Percentiles rank a stretch among this genome's conserved stretches.
These are phyloP conservation scores for Eucommia ulmoides DNA, from an alignment of 257 asterid genomes.

Conservation along the genomic window DNA sequence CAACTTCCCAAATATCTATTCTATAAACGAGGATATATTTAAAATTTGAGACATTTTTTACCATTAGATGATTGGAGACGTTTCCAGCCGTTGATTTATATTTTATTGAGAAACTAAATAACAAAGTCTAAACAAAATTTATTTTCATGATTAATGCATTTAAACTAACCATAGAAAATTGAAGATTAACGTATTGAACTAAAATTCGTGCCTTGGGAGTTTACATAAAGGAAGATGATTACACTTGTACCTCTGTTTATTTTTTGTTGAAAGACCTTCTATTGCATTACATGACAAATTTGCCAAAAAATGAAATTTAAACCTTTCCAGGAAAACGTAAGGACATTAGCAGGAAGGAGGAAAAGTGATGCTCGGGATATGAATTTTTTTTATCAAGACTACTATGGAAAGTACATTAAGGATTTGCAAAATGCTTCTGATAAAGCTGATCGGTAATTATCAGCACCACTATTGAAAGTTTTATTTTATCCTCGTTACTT, in stretches of 20 bases:
- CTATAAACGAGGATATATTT: too few relatives aligned
- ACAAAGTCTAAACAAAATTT: too few relatives aligned
- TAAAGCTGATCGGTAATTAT: conserved; percentile 80
- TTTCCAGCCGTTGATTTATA: too few relatives aligned
- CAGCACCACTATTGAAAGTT: background rate
- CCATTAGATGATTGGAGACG: too few relatives aligned
- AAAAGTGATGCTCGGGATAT: conserved; percentile 96
- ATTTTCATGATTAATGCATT: too few relatives aligned
- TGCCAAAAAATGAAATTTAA: background rate
- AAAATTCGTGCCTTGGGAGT: too few relatives aligned
- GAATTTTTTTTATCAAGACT: conserved; percentile 86
- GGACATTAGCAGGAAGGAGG: conserved; percentile 58
- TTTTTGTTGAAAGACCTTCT: background rate
- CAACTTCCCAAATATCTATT: too few relatives aligned
- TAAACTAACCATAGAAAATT: too few relatives aligned
- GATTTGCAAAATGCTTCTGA: conserved; percentile 98
- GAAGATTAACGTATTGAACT: too few relatives aligned
- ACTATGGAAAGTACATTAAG: conserved; percentile 78
- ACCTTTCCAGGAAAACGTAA: conserved; percentile 58
- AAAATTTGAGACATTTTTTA: too few relatives aligned
- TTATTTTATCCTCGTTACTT: conserved; percentile 3
- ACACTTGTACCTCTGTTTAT: background rate
- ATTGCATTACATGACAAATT: too few relatives aligned
- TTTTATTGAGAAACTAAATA: too few relatives aligned
- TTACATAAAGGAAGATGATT: background rate